Percentiles rank a stretch among this genome's conserved stretches.
These are phyloP conservation scores for Brettanomyces bruxellensis DNA, from an alignment of 805 yeast species.

Conservation along the genomic window DNA sequence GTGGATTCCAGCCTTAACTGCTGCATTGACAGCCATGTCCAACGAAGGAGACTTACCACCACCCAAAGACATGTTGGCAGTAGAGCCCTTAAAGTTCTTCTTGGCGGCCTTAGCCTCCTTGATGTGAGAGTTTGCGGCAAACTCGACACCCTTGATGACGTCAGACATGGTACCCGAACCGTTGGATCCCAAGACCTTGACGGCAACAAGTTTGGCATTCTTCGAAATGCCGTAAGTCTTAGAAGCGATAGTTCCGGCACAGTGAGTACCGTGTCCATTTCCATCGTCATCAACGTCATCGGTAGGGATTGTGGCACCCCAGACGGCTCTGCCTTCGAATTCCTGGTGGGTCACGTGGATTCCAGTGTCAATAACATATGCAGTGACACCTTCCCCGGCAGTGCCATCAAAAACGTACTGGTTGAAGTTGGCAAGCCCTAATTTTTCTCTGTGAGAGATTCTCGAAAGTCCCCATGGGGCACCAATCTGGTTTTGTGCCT, in stretches of 20 bases:
- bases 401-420: constrained; percentile 63
- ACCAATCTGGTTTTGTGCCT: constrained; percentile 56
- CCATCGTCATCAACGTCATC: constrained; percentile 70
- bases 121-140: constrained; percentile 64
- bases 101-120: constrained; percentile 38
- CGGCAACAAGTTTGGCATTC: constrained; percentile 68
- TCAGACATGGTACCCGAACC: constrained; percentile 82
- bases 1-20: constrained; percentile 79
- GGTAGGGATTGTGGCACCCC: constrained; percentile 78
- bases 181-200: constrained; percentile 72
- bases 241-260: constrained; percentile 93
- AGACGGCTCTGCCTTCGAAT: constrained; percentile 73
- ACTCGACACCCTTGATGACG: constrained; percentile 79
- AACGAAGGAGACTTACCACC: constrained; percentile 87
- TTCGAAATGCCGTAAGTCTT: constrained; percentile 77
- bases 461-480: constrained; percentile 96
- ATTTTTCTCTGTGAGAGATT: constrained; percentile 71
- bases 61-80: constrained; percentile 90
- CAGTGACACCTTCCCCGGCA: constrained; percentile 77
- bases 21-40: constrained; percentile 84
- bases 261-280: constrained; percentile 93
- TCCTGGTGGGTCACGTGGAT: constrained; percentile 66
- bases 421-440: constrained; percentile 60
- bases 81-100: constrained; percentile 72
- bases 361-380: constrained; percentile 90